Base-by-base conservation (phyloP, 106 monocot genomes). In the Dioscorea dumetorum region DNA sequence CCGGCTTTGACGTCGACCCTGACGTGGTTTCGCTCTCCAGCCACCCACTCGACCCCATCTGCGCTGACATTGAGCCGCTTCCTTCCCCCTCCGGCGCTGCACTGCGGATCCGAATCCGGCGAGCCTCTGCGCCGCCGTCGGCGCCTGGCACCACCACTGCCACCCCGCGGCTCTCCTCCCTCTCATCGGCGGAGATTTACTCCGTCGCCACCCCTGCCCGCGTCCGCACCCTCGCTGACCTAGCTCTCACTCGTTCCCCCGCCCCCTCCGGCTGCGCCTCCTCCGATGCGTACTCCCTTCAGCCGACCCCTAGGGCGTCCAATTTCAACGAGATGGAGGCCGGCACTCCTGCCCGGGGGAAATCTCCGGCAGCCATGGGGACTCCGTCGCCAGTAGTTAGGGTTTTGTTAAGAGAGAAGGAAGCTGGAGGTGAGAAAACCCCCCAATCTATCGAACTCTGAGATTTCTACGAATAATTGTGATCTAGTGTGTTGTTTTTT, bases 101-200 rank as follows among this genome's bases (percentile, higher is more conserved):
- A 5, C 22, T 88, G 33, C 80, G 75, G 0, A 72, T 88, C 32
- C 74, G 81, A 2, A 75, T 87, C 70, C 75, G 83, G 7, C 60
- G 67, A 60, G 80, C 80, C 7, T 28, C 73, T 5, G 73, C 81
- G 9, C 31, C 41, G 8, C 8, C 31, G 3, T 50, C 64, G 34
- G 66, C 73, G 16, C 74, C 81, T 14, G 15, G 66, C 13, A 72
- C 72, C 14, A 11, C 66, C n/a, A 72, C 72, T 3, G 48, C 68
- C 50, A 77, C 78, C 15, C 70, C 82, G 14, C 83, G 80, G 18
- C 76, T 76, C 15, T 83, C 87, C 35, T 80, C 71, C 73, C 53
- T 83, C 32, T 87, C 87, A 9, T 83, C 83, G 1, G 79, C 79
- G 15, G 83, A 87, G 83, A 87, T 87, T n/a, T 87, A 87, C 74